phyloP scores from a whole-genome alignment of 1,139 yeast species.

The Hanseniaspora uvarum region DNA sequence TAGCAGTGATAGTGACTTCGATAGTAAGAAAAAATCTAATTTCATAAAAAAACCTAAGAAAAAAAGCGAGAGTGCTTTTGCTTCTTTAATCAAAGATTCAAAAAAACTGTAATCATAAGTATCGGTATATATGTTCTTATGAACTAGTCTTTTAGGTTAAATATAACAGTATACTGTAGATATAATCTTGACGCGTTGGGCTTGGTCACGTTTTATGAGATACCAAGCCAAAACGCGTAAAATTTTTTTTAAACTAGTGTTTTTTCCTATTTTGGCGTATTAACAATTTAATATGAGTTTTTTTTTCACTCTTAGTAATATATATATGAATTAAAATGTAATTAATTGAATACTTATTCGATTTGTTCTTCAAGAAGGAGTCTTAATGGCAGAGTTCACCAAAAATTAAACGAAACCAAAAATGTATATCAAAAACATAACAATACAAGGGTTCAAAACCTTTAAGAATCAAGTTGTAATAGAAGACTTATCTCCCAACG shows the following conservation, averaged over 20 bases:
- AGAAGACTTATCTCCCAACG: conserved; percentile 66
- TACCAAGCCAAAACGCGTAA: too few relatives aligned
- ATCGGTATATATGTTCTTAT: not conserved
- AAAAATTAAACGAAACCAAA: not conserved
- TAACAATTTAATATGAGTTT: too few relatives aligned
- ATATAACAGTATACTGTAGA: too few relatives aligned
- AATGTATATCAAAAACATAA: conserved; percentile 42
- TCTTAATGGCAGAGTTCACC: too few relatives aligned
- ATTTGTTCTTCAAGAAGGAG: too few relatives aligned
- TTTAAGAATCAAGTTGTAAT: conserved; percentile 75
- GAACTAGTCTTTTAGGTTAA: too few relatives aligned
- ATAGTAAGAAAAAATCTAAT: conserved; percentile 35
- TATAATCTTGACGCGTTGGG: not conserved
- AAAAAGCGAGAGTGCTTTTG: conserved; percentile 41
- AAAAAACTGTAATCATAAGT: conserved; percentile 24
- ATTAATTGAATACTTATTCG: too few relatives aligned
- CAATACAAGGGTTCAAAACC: conserved; percentile 89
- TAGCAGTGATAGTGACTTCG: conserved; percentile 32
- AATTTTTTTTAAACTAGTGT: too few relatives aligned
- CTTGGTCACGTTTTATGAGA: not conserved
- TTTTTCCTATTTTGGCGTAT: too few relatives aligned
- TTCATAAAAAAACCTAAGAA: conserved; percentile 33
- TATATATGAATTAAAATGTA: too few relatives aligned
- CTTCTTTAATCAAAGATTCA: conserved; percentile 45
- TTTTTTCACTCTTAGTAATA: too few relatives aligned